Evolutionary conservation across 2,329 filamentous ascomycete genomes (phyloP).

Genomic region (Grosmannia serpens): DNA sequence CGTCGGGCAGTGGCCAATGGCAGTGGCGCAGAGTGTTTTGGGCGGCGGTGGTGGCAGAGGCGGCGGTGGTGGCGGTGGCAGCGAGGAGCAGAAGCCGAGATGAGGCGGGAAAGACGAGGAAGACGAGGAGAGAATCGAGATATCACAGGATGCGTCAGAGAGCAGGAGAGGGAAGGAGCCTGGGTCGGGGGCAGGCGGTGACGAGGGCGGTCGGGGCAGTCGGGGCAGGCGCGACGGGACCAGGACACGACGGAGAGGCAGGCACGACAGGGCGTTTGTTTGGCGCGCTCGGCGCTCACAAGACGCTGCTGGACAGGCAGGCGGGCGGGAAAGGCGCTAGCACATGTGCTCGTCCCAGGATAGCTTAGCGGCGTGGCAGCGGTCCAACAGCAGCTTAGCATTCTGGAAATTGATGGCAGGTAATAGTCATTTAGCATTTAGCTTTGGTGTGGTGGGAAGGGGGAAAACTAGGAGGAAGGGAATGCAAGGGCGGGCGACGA

Average conservation of each 20-base stretch:
- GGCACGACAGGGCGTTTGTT: neutral
- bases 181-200: neutral
- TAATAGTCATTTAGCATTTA: neutral
- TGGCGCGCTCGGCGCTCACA: neutral
- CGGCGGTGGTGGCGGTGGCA: neutral
- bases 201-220: neutral
- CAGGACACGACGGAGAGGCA: neutral
- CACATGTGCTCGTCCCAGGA: conserved; percentile 4
- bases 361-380: conserved; percentile 11
- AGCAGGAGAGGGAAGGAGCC: neutral
- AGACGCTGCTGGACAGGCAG: neutral
- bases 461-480: neutral
- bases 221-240: conserved; percentile 3
- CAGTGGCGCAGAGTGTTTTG: neutral
- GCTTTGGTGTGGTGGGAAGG: neutral
- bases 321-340: neutral
- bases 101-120: neutral
- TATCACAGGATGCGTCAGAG: neutral
- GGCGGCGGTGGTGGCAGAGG: neutral
- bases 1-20: conserved; percentile 8
- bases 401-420: conserved; percentile 5
- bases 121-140: neutral
- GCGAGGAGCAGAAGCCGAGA: neutral
- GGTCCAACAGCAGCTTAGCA: conserved; percentile 7
- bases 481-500: neutral